phyloP scores from a whole-genome alignment of 148 eudicot species.

The Rhododendron henanense region DNA sequence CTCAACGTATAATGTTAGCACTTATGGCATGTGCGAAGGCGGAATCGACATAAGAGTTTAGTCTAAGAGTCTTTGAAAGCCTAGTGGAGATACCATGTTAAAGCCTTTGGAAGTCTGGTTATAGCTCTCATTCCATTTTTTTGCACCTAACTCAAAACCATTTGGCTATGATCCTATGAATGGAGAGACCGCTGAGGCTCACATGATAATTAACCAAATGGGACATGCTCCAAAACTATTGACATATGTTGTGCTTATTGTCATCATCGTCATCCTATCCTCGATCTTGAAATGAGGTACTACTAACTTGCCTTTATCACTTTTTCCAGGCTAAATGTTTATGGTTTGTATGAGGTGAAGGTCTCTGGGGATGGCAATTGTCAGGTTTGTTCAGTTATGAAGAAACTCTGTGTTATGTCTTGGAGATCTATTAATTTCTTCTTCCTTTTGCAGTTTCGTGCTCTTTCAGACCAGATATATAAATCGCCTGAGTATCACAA shows the following conservation, averaged over 20 bases:
- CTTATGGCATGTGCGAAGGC: not conserved
- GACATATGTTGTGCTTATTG: not conserved
- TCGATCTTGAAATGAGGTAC: not conserved
- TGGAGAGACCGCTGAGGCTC: not conserved
- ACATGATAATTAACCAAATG: not conserved
- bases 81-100: not conserved
- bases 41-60: not conserved
- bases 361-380: slow-evolving; percentile 97
- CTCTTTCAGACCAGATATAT: slow-evolving; percentile 87
- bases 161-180: not conserved
- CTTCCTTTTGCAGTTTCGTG: slow-evolving; percentile 68
- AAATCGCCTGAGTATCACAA: slow-evolving; percentile 76
- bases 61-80: not conserved
- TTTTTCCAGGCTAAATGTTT: slow-evolving; percentile 56
- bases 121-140: not conserved
- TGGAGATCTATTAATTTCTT: slow-evolving; percentile 12
- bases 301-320: not conserved
- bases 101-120: not conserved
- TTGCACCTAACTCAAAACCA: not conserved
- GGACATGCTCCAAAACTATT: not conserved
- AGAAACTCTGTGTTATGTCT: not conserved
- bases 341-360: slow-evolving; percentile 75
- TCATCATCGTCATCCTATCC: not conserved
- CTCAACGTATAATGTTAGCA: not conserved
- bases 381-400: slow-evolving; percentile 53